These are phyloP conservation scores for Tylopilus rubrobrunneus DNA, from an alignment of 768 basidiomycete genomes.

Conservation along the genomic window DNA sequence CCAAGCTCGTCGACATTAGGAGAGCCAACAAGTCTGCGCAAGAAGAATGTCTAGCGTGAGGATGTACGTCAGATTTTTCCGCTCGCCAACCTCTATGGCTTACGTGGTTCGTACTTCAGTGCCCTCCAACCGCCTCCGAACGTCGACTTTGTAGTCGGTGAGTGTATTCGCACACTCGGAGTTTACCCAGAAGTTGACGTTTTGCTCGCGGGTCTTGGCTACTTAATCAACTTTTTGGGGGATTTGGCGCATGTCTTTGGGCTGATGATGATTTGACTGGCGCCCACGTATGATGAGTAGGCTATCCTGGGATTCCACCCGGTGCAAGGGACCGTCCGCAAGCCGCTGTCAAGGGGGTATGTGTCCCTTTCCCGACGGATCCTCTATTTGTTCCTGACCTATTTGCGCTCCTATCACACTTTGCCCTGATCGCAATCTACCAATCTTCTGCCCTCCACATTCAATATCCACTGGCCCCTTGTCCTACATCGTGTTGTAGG, in stretches of 20 bases:
- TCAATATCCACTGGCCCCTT: conserved; percentile 3
- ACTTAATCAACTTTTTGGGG: neutral
- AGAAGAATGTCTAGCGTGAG: conserved; percentile 41
- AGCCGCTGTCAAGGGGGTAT: conserved; percentile 80
- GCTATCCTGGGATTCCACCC: conserved; percentile 89
- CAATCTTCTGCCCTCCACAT: neutral
- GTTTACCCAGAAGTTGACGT: neutral
- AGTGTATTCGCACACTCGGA: conserved; percentile 15
- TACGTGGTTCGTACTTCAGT: conserved; percentile 35
- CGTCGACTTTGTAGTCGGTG: conserved; percentile 84
- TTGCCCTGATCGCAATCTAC: neutral
- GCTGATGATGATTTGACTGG: neutral
- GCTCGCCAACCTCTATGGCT: neutral
- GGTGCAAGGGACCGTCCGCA: conserved; percentile 70
- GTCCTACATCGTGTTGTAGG: conserved; percentile 38
- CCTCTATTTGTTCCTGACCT: conserved; percentile 1
- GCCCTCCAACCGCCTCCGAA: conserved; percentile 84
- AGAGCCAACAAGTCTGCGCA: neutral
- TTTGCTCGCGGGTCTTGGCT: neutral
- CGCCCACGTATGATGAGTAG: conserved; percentile 34
- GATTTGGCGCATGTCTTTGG: neutral
- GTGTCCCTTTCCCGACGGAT: conserved; percentile 29
- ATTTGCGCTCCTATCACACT: neutral
- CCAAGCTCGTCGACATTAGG: conserved; percentile 2
- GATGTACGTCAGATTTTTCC: conserved; percentile 34